Evolutionary conservation across 2,329 filamentous ascomycete genomes (phyloP).

Genomic region (Aureobasidium sp.): DNA sequence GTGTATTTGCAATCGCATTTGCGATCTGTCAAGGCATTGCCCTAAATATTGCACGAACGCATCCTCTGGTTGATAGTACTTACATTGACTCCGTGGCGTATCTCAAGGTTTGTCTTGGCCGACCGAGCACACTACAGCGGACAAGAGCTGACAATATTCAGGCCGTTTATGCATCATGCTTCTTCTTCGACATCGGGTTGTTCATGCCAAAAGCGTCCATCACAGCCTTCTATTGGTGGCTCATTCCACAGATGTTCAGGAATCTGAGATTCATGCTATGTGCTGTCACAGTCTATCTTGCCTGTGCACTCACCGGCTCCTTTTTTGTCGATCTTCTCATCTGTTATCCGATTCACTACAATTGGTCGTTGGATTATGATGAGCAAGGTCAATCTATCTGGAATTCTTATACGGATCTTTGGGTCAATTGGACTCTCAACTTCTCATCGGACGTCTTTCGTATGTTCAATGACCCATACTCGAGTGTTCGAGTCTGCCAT

Average conservation of each 20-base stretch:
- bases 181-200: slow-evolving; percentile 6
- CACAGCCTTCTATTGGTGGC: slow-evolving; percentile 12
- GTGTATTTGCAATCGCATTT: not conserved
- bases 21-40: slow-evolving; percentile 1
- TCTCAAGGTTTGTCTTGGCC: not conserved
- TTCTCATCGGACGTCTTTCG: not conserved
- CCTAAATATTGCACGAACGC: not conserved
- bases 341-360: not conserved
- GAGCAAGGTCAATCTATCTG: slow-evolving; percentile 6
- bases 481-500: not conserved
- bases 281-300: not conserved
- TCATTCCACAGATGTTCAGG: not conserved
- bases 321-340: not conserved
- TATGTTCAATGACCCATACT: not conserved
- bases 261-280: not conserved
- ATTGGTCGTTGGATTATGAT: slow-evolving; percentile 6
- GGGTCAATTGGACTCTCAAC: not conserved
- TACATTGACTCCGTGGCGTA: not conserved
- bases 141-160: not conserved
- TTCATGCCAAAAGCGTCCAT: slow-evolving; percentile 10
- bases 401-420: not conserved
- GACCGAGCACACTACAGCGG: not conserved
- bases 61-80: not conserved
- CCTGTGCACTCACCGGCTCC: not conserved
- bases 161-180: slow-evolving; percentile 7